These are phyloP conservation scores for Yamadazyma philogaea DNA, from an alignment of 805 yeast species.

Conservation along the genomic window DNA sequence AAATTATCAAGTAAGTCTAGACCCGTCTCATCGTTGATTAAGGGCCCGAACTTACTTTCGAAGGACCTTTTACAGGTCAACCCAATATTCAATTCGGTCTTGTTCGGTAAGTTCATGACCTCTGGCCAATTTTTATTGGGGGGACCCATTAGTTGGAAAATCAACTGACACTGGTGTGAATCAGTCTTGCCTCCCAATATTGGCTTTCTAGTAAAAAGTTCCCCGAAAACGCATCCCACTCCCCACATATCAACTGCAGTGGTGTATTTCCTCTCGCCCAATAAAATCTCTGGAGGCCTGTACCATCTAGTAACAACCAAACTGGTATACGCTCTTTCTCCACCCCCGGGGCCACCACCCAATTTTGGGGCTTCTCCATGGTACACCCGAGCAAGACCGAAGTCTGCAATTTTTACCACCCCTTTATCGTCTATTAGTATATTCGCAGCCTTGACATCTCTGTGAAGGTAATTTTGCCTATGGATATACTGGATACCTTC, in stretches of 20 bases:
- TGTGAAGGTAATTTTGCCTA: conserved; percentile 55
- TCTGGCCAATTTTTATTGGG: conserved; percentile 68
- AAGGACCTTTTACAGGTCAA: conserved; percentile 47
- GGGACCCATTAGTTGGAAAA: conserved; percentile 79
- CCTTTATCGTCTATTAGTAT: conserved; percentile 77
- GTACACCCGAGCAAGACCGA: conserved; percentile 83
- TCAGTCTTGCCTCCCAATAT: conserved; percentile 84
- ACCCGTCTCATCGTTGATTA: conserved; percentile 45
- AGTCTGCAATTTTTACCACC: conserved; percentile 85
- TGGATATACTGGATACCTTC: conserved; percentile 83
- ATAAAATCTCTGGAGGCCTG: conserved; percentile 87
- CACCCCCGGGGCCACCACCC: conserved; percentile 57
- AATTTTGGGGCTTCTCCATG: conserved; percentile 57
- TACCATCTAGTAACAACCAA: conserved; percentile 96
- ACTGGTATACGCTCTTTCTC: conserved; percentile 51
- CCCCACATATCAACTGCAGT: conserved; percentile 99
- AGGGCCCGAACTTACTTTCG: conserved; percentile 45
- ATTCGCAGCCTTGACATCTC: conserved; percentile 97
- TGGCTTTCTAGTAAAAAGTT: conserved; percentile 77
- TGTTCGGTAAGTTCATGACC: conserved; percentile 55
- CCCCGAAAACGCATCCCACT: conserved; percentile 92
- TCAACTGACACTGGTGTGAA: conserved; percentile 78
- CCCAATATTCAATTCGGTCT: conserved; percentile 42
- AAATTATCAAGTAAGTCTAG: conserved; percentile 58
- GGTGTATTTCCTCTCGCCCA: conserved; percentile 84